A percentile compares a stretch with the other conserved stretches of the same genome.
These are phyloP conservation scores for Apophysomyces variabilis DNA, from an alignment of 371 early-diverging fungal species.

Conservation along the genomic window DNA sequence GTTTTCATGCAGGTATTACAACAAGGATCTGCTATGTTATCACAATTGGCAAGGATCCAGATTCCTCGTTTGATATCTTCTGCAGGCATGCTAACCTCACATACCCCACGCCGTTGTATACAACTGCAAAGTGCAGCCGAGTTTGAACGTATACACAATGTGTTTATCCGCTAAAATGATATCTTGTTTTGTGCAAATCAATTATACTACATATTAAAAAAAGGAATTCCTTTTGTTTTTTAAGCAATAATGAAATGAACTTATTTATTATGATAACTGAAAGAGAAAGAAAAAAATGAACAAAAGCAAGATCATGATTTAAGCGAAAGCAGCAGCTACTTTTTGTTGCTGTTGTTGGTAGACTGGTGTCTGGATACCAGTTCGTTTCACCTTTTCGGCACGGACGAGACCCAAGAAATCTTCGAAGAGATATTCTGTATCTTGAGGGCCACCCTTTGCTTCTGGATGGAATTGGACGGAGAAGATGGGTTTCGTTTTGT, in stretches of 20 bases:
- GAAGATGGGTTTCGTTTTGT: conserved; percentile 70
- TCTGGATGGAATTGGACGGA: conserved; percentile 98
- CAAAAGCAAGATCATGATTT: not conserved
- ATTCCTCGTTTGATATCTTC: conserved; percentile 21
- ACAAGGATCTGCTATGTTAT: conserved; percentile 6
- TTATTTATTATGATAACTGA: not conserved
- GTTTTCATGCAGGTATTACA: not conserved
- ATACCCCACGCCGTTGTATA: conserved; percentile 24
- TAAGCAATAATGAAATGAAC: not conserved
- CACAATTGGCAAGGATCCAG: conserved; percentile 28
- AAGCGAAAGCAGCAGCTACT: not conserved
- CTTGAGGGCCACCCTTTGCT: conserved; percentile 93
- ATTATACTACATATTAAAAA: not conserved
- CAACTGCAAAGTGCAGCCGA: conserved; percentile 36
- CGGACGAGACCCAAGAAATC: conserved; percentile 53
- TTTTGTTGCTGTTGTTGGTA: conserved; percentile 2
- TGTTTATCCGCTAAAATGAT: conserved; percentile 36
- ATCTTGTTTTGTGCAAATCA: conserved; percentile 3
- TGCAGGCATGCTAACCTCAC: not conserved
- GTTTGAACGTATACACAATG: conserved; percentile 42
- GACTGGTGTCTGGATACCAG: not conserved
- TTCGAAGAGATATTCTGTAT: conserved; percentile 88
- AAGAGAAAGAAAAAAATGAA: conserved; percentile 1
- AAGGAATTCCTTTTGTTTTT: conserved; percentile 6
- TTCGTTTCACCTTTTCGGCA: conserved; percentile 16